Conservation (phyloP, 768 basidiomycete genomes). For the Kwoniella botswanensis region DNA sequence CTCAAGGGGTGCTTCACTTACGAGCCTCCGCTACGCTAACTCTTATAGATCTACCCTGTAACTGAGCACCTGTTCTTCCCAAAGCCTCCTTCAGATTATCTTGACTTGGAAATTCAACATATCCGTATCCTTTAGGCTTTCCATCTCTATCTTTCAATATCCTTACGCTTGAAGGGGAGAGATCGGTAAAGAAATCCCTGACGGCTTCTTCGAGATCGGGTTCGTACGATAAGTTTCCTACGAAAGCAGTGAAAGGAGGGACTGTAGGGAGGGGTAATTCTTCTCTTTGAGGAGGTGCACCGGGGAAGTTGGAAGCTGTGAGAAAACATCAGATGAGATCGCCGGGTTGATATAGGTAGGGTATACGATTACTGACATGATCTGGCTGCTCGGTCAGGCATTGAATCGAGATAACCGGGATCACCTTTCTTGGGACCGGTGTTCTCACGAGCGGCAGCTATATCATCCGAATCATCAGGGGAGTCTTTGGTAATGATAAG, state of each 20-base stretch:
- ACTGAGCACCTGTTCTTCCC: conserved; percentile 68
- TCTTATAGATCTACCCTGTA: conserved; percentile 80
- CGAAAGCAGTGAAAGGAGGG: conserved; percentile 94
- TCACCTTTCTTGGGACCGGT: conserved; percentile 52
- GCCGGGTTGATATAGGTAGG: neutral
- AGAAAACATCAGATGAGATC: too few relatives aligned
- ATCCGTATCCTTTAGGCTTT: conserved; percentile 97
- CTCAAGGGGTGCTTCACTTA: conserved; percentile 62
- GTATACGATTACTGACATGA: conserved; percentile 17
- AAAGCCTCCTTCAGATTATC: conserved; percentile 86
- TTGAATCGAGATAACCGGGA: conserved; percentile 57
- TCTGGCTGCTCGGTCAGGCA: conserved; percentile 50
- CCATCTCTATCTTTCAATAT: conserved; percentile 88
- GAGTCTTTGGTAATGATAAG: neutral
- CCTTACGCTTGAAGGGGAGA: conserved; percentile 79
- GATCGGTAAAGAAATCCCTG: conserved; percentile 71
- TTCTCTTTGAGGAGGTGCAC: conserved; percentile 68
- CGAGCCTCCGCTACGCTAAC: conserved; percentile 96
- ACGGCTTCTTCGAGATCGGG: conserved; percentile 76
- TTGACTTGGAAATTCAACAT: conserved; percentile 88
- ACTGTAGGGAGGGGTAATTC: conserved; percentile 94
- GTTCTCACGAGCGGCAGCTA: conserved; percentile 52
- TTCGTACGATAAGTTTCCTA: conserved; percentile 95
- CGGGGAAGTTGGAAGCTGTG: conserved; percentile 34
- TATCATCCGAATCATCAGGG: conserved; percentile 2